phyloP scores from a whole-genome alignment of 495 filamentous ascomycete species.

The Chaetomidium leptoderma region DNA sequence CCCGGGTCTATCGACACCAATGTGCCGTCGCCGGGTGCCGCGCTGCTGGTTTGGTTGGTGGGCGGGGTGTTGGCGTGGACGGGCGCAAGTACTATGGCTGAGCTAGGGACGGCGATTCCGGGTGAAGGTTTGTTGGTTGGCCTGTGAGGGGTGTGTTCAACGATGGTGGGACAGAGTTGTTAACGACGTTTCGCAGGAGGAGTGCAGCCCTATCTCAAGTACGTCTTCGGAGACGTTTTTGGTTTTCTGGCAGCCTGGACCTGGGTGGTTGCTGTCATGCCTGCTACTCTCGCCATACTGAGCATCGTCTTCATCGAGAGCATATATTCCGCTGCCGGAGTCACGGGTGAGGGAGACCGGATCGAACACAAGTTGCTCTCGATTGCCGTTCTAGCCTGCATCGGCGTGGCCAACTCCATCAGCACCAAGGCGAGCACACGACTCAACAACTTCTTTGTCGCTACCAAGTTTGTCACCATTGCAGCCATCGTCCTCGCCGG shows the following conservation, averaged over 20 bases:
- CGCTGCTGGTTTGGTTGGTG: slow-evolving; percentile 51
- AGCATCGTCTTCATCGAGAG: slow-evolving; percentile 57
- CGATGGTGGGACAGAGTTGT: background rate
- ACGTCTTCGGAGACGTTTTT: slow-evolving; percentile 53
- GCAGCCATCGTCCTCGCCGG: slow-evolving; percentile 46
- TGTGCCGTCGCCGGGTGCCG: slow-evolving; percentile 50
- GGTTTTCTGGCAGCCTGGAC: slow-evolving; percentile 55
- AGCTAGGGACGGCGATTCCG: slow-evolving; percentile 53
- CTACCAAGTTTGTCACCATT: slow-evolving; percentile 48
- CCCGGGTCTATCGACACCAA: slow-evolving; percentile 54
- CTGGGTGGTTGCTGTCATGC: slow-evolving; percentile 56
- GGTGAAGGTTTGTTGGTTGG: slow-evolving; percentile 19
- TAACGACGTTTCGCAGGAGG: slow-evolving; percentile 36
- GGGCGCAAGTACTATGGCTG: slow-evolving; percentile 51
- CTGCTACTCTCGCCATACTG: slow-evolving; percentile 53
- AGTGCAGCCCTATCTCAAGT: slow-evolving; percentile 51
- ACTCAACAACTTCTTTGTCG: slow-evolving; percentile 52
- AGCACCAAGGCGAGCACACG: slow-evolving; percentile 53
- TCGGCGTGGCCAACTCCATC: slow-evolving; percentile 52
- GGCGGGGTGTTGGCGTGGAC: slow-evolving; percentile 54
- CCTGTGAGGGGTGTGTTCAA: background rate
- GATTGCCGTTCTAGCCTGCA: slow-evolving; percentile 40
- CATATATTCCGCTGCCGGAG: slow-evolving; percentile 46
- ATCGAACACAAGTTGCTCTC: slow-evolving; percentile 48
- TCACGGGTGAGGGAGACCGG: slow-evolving; percentile 39